Evolutionary conservation across 495 filamentous ascomycete genomes (phyloP).

Genomic region (Acidomyces sp.): DNA sequence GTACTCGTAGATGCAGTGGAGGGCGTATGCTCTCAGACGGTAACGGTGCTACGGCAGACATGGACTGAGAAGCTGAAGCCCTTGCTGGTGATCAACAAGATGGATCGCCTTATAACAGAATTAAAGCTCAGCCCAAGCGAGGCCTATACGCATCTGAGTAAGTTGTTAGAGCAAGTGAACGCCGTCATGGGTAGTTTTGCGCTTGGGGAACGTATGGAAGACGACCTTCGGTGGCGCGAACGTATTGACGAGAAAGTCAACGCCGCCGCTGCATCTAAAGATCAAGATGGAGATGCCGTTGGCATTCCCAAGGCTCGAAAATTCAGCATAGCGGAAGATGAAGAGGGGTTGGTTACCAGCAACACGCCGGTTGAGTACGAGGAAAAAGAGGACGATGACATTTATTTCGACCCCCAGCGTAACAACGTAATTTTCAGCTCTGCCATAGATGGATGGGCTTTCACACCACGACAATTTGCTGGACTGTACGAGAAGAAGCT

Average conservation of each 20-base stretch:
- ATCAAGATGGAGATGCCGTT: conserved; percentile 33
- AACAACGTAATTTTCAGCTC: conserved; percentile 99
- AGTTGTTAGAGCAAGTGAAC: conserved; percentile 88
- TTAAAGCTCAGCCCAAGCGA: conserved; percentile 81
- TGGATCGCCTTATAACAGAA: conserved; percentile 87
- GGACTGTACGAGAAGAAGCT: conserved; percentile 91
- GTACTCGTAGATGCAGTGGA: conserved; percentile 97
- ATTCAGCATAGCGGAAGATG: conserved; percentile 23
- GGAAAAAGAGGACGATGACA: conserved; percentile 88
- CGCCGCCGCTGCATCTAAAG: conserved; percentile 38
- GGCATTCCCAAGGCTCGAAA: conserved; percentile 16
- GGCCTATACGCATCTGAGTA: conserved; percentile 79
- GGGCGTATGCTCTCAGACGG: conserved; percentile 95
- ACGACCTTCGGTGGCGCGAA: conserved; percentile 92
- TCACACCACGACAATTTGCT: conserved; percentile 90
- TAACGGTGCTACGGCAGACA: conserved; percentile 86
- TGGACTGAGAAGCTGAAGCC: conserved; percentile 96
- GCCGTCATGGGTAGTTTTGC: conserved; percentile 96
- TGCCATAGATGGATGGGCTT: conserved; percentile 95
- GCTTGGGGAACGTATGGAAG: conserved; percentile 97
- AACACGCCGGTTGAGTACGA: conserved; percentile 45
- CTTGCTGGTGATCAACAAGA: conserved; percentile 93
- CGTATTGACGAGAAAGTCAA: conserved; percentile 72
- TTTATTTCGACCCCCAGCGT: conserved; percentile 96
- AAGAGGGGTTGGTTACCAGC: conserved; percentile 31